Base-by-base conservation (phyloP, 805 yeast genomes). In the Saccharomycopsis olivae region DNA sequence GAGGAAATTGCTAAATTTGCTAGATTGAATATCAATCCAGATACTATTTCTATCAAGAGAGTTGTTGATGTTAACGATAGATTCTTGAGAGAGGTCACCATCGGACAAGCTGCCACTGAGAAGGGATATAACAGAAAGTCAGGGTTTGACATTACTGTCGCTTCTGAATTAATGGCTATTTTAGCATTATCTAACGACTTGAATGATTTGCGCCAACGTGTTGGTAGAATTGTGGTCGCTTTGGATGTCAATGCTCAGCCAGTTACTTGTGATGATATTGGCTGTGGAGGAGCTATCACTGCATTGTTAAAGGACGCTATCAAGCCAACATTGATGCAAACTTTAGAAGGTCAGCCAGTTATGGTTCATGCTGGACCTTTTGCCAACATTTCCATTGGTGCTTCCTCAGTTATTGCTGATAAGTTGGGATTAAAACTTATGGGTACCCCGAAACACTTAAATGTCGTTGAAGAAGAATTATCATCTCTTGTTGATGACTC, bases 361-460 rank as follows among this genome's bases (percentile, higher is more conserved):
- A 77, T 89, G 55, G 95, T 89, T 15, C 97, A 89, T 58, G 96
- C 96, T 30, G 97, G 97, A 48, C 97, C 97, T 21, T 89, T 89
- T 60, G 97, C 97, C 50, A 89, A 89, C 64, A 89, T 89, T 49
- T 84, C 95, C 25, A 89, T 89, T 57, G 98, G 98, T 53, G 96
- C 96, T 11, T 83, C 89, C 27, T 88, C 96, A 10, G 88, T 89
- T 14, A 65, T 89, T 42, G 96, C 97, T 41, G 98, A 89, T 59
- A 78, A 78, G 59, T 74, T 89, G 62, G 98, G 95, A 4, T 69
- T 89, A 56, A 87, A 89, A 64, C 73, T 89, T 51, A 87, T 94
- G 14, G 92, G 92, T 52, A 66, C 74, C 27, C 70, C 68, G 39
- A 62, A 66, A 31, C 62, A 68, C 54, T 61, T 59, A 40, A 57